Conservation (phyloP, 768 basidiomycete species). For the Clathrus columnatus region DNA sequence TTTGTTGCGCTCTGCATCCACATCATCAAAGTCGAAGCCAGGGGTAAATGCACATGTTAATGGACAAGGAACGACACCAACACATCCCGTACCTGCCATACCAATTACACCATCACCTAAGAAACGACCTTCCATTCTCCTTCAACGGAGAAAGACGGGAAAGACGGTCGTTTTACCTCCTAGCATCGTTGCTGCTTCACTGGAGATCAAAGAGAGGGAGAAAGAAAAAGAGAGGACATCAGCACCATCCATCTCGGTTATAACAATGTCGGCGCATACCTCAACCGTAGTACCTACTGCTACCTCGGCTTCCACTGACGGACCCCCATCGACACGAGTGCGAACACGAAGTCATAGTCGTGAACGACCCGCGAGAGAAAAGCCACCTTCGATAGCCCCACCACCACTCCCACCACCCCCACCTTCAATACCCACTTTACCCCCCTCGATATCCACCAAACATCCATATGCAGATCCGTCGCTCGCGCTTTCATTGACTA, state of each 20-base stretch:
- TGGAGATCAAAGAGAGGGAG: neutral
- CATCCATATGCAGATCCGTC: neutral
- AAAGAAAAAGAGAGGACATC: neutral
- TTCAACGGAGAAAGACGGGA: neutral
- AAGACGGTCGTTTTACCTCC: neutral
- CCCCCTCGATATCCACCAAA: neutral
- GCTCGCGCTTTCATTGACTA: neutral
- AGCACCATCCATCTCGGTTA: neutral
- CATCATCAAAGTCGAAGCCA: neutral
- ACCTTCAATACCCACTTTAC: neutral
- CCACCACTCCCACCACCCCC: neutral
- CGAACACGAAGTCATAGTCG: neutral
- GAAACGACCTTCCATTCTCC: conserved; percentile 5
- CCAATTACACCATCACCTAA: neutral
- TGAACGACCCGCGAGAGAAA: neutral
- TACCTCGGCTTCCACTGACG: neutral
- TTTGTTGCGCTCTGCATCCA: neutral
- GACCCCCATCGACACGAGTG: neutral
- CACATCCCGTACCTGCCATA: neutral
- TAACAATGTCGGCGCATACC: neutral
- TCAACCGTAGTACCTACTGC: neutral
- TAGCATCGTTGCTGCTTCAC: neutral
- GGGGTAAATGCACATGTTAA: neutral
- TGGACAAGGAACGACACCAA: neutral
- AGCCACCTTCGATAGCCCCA: neutral